phyloP scores from a whole-genome alignment of 768 basidiomycete genomes.

The Pleurotus cornucopiae region DNA sequence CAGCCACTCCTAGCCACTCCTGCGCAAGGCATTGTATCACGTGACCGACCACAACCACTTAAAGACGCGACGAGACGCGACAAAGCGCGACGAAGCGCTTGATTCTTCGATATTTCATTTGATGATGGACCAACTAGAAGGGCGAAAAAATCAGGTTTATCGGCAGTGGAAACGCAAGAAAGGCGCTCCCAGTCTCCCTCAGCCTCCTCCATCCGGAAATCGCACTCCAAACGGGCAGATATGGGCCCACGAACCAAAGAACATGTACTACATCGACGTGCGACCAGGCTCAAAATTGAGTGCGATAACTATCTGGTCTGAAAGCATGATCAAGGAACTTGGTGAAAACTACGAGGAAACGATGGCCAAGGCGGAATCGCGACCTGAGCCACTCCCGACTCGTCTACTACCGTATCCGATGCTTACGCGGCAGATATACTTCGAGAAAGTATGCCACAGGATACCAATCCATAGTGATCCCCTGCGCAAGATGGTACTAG shows the following conservation, averaged over 20 bases:
- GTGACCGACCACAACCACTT: too few relatives aligned
- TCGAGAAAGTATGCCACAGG: not conserved
- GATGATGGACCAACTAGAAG: not conserved
- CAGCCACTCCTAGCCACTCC: too few relatives aligned
- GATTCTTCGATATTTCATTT: too few relatives aligned
- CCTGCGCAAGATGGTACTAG: not conserved
- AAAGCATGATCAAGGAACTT: conserved; percentile 28
- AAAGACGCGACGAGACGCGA: too few relatives aligned
- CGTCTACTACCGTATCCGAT: not conserved
- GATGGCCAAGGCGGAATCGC: not conserved
- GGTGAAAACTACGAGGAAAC: conserved; percentile 20
- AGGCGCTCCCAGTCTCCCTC: not conserved
- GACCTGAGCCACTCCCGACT: not conserved
- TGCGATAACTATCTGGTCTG: conserved; percentile 24
- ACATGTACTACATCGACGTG: conserved; percentile 23
- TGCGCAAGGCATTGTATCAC: too few relatives aligned
- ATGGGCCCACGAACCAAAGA: conserved; percentile 21
- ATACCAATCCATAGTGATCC: not conserved
- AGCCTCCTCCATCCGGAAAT: conserved; percentile 17
- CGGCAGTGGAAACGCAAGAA: conserved; percentile 1
- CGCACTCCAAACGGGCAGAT: conserved; percentile 20
- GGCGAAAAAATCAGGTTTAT: not conserved
- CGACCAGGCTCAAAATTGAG: conserved; percentile 17
- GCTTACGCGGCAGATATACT: not conserved
- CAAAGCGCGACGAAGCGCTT: too few relatives aligned